Evolutionary conservation across 768 basidiomycete species (phyloP).

Genomic region (Mycena latifolia): DNA sequence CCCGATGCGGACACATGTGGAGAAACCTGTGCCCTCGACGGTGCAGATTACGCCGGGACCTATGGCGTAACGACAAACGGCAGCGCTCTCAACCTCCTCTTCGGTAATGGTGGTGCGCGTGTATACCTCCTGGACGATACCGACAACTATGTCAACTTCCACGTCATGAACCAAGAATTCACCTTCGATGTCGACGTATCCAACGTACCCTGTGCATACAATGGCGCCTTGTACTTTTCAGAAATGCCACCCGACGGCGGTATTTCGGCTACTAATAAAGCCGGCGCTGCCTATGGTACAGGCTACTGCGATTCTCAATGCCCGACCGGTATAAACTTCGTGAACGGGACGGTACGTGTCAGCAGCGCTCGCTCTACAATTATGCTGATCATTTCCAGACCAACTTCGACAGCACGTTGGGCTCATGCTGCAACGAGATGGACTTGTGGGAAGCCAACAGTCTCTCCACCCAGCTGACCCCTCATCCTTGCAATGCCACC

Average conservation of each 20-base stretch:
- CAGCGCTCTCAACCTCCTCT: conserved; percentile 47
- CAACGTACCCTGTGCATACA: conserved; percentile 58
- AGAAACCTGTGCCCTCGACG: conserved; percentile 32
- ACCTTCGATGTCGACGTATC: conserved; percentile 60
- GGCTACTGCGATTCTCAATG: conserved; percentile 64
- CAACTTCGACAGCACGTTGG: conserved; percentile 49
- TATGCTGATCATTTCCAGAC: conserved; percentile 37
- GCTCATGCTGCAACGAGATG: conserved; percentile 57
- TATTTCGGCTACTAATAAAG: conserved; percentile 51
- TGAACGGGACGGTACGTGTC: conserved; percentile 51
- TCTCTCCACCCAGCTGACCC: conserved; percentile 50
- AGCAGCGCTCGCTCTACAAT: conserved; percentile 46
- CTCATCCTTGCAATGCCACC: conserved; percentile 50
- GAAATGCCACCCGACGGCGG: conserved; percentile 60
- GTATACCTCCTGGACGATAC: conserved; percentile 48
- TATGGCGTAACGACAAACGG: conserved; percentile 53
- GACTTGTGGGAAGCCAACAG: conserved; percentile 57
- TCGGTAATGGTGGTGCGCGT: conserved; percentile 51
- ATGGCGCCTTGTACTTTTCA: conserved; percentile 60
- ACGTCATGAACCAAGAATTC: conserved; percentile 56
- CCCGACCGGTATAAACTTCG: conserved; percentile 58
- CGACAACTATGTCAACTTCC: conserved; percentile 41
- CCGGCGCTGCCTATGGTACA: conserved; percentile 58
- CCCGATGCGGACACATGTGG: conserved; percentile 44
- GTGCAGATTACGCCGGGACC: conserved; percentile 47